Percentiles rank a stretch among this genome's conserved stretches.
Conservation (phyloP, 2,329 filamentous ascomycete species). For the Venturia nashicola region DNA sequence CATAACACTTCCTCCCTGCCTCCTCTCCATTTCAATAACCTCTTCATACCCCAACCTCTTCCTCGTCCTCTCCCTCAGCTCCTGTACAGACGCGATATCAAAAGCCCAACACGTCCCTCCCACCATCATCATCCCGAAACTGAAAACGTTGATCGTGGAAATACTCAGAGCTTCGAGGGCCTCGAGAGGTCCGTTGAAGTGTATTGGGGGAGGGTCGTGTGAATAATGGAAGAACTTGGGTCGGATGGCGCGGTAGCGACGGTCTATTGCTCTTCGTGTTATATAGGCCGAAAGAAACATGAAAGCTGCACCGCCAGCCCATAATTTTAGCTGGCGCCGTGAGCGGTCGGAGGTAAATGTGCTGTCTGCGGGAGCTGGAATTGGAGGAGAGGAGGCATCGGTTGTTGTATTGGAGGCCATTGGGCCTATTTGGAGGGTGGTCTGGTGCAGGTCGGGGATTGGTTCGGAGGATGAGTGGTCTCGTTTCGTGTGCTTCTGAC, state of each 20-base stretch:
- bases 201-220: constrained; percentile 4
- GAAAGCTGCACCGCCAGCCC: constrained; percentile 6
- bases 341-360: constrained; percentile 1
- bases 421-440: neutral
- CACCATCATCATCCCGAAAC: constrained; percentile 8
- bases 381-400: neutral
- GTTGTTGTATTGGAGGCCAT: neutral
- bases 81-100: constrained; percentile 6
- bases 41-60: constrained; percentile 8
- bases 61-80: constrained; percentile 6
- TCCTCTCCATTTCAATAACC: constrained; percentile 8
- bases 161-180: constrained; percentile 9
- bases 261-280: constrained; percentile 7
- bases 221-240: constrained; percentile 10
- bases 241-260: constrained; percentile 5
- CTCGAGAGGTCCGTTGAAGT: constrained; percentile 7
- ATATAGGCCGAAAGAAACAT: constrained; percentile 8
- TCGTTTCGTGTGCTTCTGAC: neutral
- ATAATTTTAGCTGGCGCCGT: constrained; percentile 3
- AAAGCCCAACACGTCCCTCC: constrained; percentile 8
- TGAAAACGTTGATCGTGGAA: constrained; percentile 9
- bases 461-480: neutral
- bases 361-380: neutral
- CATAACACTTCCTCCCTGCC: neutral
- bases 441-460: neutral